phyloP scores from a whole-genome alignment of 306 rosid genomes.

The Cyamopsis tetragonoloba region DNA sequence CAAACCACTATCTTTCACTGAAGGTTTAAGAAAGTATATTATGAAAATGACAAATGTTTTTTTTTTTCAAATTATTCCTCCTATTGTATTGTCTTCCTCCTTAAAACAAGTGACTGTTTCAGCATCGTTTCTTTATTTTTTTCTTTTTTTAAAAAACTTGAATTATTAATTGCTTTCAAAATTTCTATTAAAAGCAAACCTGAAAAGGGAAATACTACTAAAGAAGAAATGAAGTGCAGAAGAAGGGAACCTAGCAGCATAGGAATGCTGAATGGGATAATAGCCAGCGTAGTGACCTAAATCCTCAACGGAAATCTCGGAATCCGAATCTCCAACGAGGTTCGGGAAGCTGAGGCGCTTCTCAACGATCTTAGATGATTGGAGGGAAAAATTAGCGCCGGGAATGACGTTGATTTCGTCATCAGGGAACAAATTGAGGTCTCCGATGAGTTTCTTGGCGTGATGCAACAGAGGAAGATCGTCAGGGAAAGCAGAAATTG shows the following conservation, averaged over 20 bases:
- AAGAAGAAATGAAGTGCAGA: background rate
- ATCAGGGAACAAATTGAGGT: constrained; percentile 67
- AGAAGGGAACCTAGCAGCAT: constrained; percentile 59
- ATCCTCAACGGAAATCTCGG: constrained; percentile 53
- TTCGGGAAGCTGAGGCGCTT: constrained; percentile 55
- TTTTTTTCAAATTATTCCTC: too few relatives aligned
- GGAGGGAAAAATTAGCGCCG: constrained; percentile 23
- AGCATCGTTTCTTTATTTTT: background rate
- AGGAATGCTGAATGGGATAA: constrained; percentile 63
- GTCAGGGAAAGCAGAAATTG: constrained; percentile 27
- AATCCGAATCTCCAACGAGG: constrained; percentile 35
- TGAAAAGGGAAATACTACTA: background rate
- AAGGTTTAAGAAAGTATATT: background rate
- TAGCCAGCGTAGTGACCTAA: constrained; percentile 90
- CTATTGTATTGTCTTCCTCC: background rate
- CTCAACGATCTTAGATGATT: constrained; percentile 51
- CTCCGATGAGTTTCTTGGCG: constrained; percentile 60
- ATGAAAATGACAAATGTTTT: background rate
- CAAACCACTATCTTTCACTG: background rate
- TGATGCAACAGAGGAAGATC: constrained; percentile 24
- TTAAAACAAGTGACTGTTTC: background rate
- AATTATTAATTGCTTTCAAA: background rate
- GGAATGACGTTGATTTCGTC: constrained; percentile 49
- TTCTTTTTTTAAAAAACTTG: background rate
- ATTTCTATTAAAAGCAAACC: background rate